These are phyloP conservation scores for Clavariopsis aquatica DNA, from an alignment of 495 filamentous ascomycete genomes.

Conservation along the genomic window DNA sequence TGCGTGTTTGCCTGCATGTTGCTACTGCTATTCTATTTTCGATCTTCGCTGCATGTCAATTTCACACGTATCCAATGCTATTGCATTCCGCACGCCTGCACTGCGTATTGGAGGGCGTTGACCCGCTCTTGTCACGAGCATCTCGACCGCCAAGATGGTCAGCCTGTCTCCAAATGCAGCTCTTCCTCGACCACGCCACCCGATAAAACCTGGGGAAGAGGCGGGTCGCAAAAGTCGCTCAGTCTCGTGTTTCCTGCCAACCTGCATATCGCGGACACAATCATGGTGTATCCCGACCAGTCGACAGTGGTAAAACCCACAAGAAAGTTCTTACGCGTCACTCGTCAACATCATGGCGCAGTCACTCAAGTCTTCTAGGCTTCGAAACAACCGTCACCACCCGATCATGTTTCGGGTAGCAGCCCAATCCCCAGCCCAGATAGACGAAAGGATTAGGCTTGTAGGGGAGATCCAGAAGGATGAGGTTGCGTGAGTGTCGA, in stretches of 20 bases:
- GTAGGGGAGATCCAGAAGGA: neutral
- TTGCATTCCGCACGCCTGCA: conserved; percentile 2
- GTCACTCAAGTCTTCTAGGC: neutral
- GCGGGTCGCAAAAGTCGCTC: conserved; percentile 32
- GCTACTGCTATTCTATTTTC: conserved; percentile 14
- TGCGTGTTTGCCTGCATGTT: conserved; percentile 5
- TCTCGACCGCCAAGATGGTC: conserved; percentile 7
- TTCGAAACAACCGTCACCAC: neutral
- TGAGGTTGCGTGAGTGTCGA: neutral
- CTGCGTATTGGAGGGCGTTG: conserved; percentile 15
- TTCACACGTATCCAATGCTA: conserved; percentile 24
- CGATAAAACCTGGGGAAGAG: conserved; percentile 2
- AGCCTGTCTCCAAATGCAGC: conserved; percentile 15
- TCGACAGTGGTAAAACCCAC: neutral
- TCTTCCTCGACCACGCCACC: conserved; percentile 25
- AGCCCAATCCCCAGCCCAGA: neutral
- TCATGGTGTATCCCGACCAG: conserved; percentile 11
- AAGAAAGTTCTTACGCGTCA: conserved; percentile 9
- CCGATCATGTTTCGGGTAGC: neutral
- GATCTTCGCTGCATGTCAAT: conserved; percentile 24
- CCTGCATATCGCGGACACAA: neutral
- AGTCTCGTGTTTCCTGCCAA: conserved; percentile 15
- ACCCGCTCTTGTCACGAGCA: conserved; percentile 20
- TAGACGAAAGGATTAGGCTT: neutral
- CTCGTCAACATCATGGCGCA: conserved; percentile 1